Conservation (phyloP, 345 rosid species). For the Camelina neglecta region DNA sequence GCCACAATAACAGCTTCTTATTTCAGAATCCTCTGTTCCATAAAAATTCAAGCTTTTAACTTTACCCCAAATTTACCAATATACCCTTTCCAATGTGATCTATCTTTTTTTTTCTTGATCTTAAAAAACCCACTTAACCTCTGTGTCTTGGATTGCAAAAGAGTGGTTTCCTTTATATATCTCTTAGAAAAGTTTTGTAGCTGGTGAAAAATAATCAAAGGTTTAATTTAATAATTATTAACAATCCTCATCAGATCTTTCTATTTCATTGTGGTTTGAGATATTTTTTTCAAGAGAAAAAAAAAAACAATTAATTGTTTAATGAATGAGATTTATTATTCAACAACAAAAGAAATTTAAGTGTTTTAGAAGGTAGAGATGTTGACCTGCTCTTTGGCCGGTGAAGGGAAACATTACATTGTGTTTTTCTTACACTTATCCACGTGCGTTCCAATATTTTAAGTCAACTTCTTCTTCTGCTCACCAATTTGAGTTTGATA, state of each 20-base stretch:
- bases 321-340: not conserved
- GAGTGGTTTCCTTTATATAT: not conserved
- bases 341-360: not conserved
- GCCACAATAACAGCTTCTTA: constrained; percentile 43
- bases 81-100: not conserved
- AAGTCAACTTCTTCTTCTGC: constrained; percentile 31
- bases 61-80: constrained; percentile 22
- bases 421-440: constrained; percentile 41
- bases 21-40: constrained; percentile 20
- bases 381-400: constrained; percentile 46
- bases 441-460: constrained; percentile 43
- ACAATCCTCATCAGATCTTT: constrained; percentile 11
- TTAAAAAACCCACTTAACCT: not conserved
- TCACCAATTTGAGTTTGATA: constrained; percentile 33
- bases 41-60: constrained; percentile 26
- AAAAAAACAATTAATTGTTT: not conserved
- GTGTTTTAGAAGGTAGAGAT: constrained; percentile 45
- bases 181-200: not conserved
- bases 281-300: not conserved
- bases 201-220: not conserved
- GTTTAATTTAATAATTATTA: constrained; percentile 4
- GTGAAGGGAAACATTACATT: constrained; percentile 39
- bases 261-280: constrained; percentile 24
- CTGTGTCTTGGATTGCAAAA: not conserved
- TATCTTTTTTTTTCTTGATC: constrained; percentile 4